Conservation (phyloP, 2,329 filamentous ascomycete species). For the Aspergillus sp. region DNA sequence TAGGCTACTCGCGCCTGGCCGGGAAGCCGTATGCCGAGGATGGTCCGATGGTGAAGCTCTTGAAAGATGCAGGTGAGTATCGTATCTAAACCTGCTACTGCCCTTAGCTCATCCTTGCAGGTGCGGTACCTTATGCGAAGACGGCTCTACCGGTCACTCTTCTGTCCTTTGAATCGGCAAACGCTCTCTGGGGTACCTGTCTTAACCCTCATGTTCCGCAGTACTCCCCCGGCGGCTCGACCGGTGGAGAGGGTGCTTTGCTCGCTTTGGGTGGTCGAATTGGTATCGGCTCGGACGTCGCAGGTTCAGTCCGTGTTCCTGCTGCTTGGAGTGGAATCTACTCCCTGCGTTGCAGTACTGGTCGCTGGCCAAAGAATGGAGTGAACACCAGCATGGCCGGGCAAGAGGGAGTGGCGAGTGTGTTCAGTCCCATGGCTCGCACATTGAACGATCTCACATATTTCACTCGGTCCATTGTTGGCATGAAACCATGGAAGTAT, state of each 20-base stretch:
- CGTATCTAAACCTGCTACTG: not conserved
- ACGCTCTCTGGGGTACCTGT: slow-evolving; percentile 79
- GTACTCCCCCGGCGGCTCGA: slow-evolving; percentile 88
- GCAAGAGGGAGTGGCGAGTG: slow-evolving; percentile 85
- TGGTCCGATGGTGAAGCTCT: slow-evolving; percentile 72
- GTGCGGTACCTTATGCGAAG: slow-evolving; percentile 90
- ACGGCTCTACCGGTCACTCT: slow-evolving; percentile 87
- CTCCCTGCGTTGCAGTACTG: slow-evolving; percentile 82
- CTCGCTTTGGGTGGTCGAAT: slow-evolving; percentile 82
- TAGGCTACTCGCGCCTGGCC: slow-evolving; percentile 77
- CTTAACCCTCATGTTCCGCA: slow-evolving; percentile 82
- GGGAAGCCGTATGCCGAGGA: slow-evolving; percentile 70
- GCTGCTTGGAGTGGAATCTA: slow-evolving; percentile 92
- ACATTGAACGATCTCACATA: slow-evolving; percentile 82
- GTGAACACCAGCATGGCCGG: slow-evolving; percentile 88
- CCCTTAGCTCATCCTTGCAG: slow-evolving; percentile 33
- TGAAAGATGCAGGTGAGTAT: slow-evolving; percentile 74
- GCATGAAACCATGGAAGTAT: slow-evolving; percentile 87
- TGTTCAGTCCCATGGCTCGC: slow-evolving; percentile 90
- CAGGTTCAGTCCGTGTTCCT: slow-evolving; percentile 82
- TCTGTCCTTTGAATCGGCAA: slow-evolving; percentile 81
- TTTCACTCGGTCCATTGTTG: slow-evolving; percentile 77
- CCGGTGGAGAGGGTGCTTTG: slow-evolving; percentile 81
- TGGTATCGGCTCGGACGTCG: slow-evolving; percentile 88
- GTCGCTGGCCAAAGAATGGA: slow-evolving; percentile 85